A percentile compares a stretch with the other conserved stretches of the same genome.
Conservation (phyloP, 2,329 filamentous ascomycete genomes). For the Xylaria hypoxylon region DNA sequence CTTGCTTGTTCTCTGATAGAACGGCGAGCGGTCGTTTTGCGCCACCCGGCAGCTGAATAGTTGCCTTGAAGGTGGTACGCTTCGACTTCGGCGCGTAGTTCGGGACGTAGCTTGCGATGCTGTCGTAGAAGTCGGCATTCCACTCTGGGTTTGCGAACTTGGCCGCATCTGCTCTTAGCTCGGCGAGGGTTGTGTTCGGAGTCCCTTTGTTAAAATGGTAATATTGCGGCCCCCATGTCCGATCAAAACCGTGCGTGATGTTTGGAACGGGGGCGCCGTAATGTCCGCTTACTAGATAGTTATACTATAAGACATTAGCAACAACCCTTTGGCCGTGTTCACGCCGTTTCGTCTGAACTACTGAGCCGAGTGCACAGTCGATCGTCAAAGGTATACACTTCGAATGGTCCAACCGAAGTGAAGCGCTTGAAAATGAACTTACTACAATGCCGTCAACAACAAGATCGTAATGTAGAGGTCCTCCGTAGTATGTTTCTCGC, state of each 20-base stretch:
- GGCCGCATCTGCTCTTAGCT: slow-evolving; percentile 65
- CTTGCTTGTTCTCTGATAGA: slow-evolving; percentile 62
- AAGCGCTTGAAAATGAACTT: not conserved
- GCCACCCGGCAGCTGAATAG: slow-evolving; percentile 63
- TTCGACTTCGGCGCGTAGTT: slow-evolving; percentile 65
- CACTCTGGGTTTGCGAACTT: slow-evolving; percentile 63
- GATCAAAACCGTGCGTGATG: slow-evolving; percentile 72
- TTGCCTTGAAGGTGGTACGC: slow-evolving; percentile 64
- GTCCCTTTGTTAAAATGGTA: slow-evolving; percentile 72
- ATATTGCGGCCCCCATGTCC: slow-evolving; percentile 72
- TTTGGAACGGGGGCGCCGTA: slow-evolving; percentile 69
- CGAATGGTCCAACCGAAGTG: not conserved
- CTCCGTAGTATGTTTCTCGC: slow-evolving; percentile 71
- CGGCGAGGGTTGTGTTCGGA: slow-evolving; percentile 57
- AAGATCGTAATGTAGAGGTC: slow-evolving; percentile 71
- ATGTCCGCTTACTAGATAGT: slow-evolving; percentile 64
- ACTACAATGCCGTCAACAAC: slow-evolving; percentile 69
- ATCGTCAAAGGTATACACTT: not conserved
- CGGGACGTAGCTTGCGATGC: slow-evolving; percentile 54
- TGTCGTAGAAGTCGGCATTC: slow-evolving; percentile 72
- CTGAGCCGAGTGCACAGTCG: not conserved
- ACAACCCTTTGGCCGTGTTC: not conserved
- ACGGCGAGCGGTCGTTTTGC: slow-evolving; percentile 66
- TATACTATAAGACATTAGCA: slow-evolving; percentile 41
- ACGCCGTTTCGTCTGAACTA: not conserved